A percentile compares a stretch with the other conserved stretches of the same genome.
Conservation (phyloP, 1,284 basidiomycete species). For the Pterulicium gracile region DNA sequence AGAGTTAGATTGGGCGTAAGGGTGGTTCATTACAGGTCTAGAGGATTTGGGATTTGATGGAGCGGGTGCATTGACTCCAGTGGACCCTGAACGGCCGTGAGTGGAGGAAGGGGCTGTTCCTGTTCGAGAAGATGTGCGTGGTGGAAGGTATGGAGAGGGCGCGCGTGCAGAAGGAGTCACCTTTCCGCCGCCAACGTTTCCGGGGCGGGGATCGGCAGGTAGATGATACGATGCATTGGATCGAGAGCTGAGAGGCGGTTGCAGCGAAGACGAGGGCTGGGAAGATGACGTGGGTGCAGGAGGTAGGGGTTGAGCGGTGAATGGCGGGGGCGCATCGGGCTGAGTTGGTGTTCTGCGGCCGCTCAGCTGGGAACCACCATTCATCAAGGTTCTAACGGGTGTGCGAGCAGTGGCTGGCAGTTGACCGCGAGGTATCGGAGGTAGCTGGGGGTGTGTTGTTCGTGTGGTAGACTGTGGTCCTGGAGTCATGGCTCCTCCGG, state of each 20-base stretch:
- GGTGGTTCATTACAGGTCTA: constrained; percentile 33
- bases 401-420: constrained; percentile 43
- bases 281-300: constrained; percentile 26
- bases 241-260: background rate
- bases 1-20: constrained; percentile 27
- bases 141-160: constrained; percentile 46
- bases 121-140: constrained; percentile 18
- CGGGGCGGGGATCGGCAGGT: constrained; percentile 49
- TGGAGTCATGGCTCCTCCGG: background rate
- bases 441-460: constrained; percentile 48
- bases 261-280: background rate
- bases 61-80: constrained; percentile 26
- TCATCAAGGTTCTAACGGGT: constrained; percentile 15
- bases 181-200: constrained; percentile 30
- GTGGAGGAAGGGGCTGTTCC: constrained; percentile 19
- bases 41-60: constrained; percentile 25
- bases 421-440: constrained; percentile 52
- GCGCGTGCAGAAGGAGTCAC: constrained; percentile 31
- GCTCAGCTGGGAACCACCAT: constrained; percentile 14
- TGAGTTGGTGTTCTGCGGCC: constrained; percentile 51
- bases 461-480: constrained; percentile 16
- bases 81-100: constrained; percentile 41
- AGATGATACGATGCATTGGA: constrained; percentile 29
- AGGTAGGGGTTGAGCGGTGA: constrained; percentile 41
- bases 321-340: constrained; percentile 35